Evolutionary conservation across 495 filamentous ascomycete species (phyloP).

Genomic region (Lichina pygmaea): DNA sequence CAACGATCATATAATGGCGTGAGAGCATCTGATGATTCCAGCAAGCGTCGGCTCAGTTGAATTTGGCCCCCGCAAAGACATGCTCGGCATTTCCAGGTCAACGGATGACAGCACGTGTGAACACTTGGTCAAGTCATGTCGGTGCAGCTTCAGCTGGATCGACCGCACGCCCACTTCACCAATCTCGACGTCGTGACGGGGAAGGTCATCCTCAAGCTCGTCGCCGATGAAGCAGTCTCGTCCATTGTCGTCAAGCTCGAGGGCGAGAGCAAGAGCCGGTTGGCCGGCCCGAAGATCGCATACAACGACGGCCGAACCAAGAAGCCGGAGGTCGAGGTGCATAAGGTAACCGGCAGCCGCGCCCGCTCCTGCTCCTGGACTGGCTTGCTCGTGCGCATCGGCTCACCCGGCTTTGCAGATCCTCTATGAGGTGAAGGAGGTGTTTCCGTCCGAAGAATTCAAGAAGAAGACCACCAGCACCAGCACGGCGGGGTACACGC

Average conservation of each 20-base stretch:
- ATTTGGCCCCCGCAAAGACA: no score
- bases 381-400: neutral
- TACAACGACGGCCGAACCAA: slow-evolving; percentile 22
- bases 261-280: slow-evolving; percentile 51
- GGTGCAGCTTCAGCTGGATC: slow-evolving; percentile 50
- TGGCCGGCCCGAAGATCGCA: slow-evolving; percentile 13
- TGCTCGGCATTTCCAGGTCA: no score
- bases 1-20: no score
- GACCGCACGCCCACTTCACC: slow-evolving; percentile 50
- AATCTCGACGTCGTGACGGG: slow-evolving; percentile 65
- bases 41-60: no score
- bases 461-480: slow-evolving; percentile 14
- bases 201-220: slow-evolving; percentile 34
- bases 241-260: slow-evolving; percentile 82
- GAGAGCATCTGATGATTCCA: no score
- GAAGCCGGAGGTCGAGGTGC: slow-evolving; percentile 40
- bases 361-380: neutral
- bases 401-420: slow-evolving; percentile 16
- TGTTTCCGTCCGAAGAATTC: slow-evolving; percentile 32
- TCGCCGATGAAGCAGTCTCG: slow-evolving; percentile 36
- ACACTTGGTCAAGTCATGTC: slow-evolving; percentile 27
- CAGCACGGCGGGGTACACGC: slow-evolving; percentile 24
- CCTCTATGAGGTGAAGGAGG: slow-evolving; percentile 33
- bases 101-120: no score
- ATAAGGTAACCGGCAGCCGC: slow-evolving; percentile 28